A percentile compares a stretch with the other conserved stretches of the same genome.
Conservation (phyloP, 2,329 filamentous ascomycete species). For the Paecilomyces fulvus region DNA sequence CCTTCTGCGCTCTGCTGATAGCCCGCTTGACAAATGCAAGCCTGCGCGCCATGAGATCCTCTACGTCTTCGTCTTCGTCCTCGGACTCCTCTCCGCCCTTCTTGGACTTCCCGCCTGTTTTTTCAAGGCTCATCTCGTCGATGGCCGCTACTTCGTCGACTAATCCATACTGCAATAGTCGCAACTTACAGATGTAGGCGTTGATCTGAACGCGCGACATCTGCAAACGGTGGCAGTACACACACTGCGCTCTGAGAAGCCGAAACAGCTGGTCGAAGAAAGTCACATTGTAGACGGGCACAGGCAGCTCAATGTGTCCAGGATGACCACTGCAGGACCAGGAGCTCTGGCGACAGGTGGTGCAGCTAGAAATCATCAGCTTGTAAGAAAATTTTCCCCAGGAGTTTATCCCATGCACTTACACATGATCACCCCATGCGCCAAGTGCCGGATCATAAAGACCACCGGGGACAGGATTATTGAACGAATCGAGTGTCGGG, state of each 20-base stretch:
- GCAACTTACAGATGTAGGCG: conserved; percentile 73
- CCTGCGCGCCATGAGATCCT: conserved; percentile 47
- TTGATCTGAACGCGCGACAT: conserved; percentile 69
- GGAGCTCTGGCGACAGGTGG: conserved; percentile 80
- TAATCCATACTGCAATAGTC: conserved; percentile 75
- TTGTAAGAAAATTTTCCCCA: not conserved
- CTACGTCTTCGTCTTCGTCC: conserved; percentile 52
- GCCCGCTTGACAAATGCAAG: conserved; percentile 64
- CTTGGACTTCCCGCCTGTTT: conserved; percentile 38
- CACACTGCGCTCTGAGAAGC: conserved; percentile 76
- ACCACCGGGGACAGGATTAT: conserved; percentile 82
- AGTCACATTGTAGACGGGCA: conserved; percentile 90
- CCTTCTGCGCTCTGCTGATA: conserved; percentile 53
- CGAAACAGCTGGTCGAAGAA: conserved; percentile 89
- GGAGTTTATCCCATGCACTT: conserved; percentile 30
- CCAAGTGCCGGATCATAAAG: conserved; percentile 89
- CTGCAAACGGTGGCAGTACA: conserved; percentile 82
- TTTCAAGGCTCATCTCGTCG: conserved; percentile 40
- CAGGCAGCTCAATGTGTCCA: conserved; percentile 89
- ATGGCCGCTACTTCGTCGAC: conserved; percentile 58
- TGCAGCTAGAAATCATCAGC: conserved; percentile 54
- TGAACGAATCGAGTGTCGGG: conserved; percentile 83
- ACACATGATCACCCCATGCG: conserved; percentile 79
- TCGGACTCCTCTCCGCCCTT: conserved; percentile 53
- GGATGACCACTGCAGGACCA: conserved; percentile 82